phyloP scores from a whole-genome alignment of 176 grass and related monocot species.

The Elymus sibiricus region DNA sequence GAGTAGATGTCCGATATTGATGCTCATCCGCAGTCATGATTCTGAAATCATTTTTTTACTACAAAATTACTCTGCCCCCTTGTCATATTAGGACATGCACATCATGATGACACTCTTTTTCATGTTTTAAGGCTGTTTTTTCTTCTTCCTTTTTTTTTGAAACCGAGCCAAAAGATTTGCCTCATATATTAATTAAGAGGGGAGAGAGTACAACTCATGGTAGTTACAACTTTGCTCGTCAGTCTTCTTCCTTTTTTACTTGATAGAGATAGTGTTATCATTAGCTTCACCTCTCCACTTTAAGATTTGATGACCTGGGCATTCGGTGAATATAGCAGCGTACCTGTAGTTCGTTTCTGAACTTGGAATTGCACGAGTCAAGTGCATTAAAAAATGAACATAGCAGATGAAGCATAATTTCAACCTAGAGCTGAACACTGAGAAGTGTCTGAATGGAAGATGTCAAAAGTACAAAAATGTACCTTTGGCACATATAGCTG shows the following conservation, averaged over 20 bases:
- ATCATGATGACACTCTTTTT: not conserved
- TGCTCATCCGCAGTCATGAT: not conserved
- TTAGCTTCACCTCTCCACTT: not conserved
- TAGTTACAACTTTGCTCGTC: too few relatives aligned
- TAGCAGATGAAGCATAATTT: not conserved
- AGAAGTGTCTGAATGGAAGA: too few relatives aligned
- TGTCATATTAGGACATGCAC: not conserved
- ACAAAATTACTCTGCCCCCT: not conserved
- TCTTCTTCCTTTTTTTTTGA: not conserved
- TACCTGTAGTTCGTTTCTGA: not conserved
- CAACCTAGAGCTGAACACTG: too few relatives aligned
- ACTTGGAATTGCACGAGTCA: not conserved
- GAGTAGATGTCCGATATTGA: too few relatives aligned
- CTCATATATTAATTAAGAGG: too few relatives aligned
- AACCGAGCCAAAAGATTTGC: too few relatives aligned
- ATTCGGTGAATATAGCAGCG: too few relatives aligned
- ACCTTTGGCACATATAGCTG: too few relatives aligned
- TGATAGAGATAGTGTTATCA: not conserved
- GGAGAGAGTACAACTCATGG: too few relatives aligned
- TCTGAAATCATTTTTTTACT: not conserved
- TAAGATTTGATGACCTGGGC: not conserved
- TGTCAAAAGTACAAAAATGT: too few relatives aligned
- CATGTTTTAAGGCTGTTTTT: not conserved
- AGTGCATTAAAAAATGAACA: not conserved
- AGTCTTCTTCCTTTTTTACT: not conserved